These are phyloP conservation scores for Pseudogymnoascus pannorum DNA, from an alignment of 2,329 filamentous ascomycete genomes.

Conservation along the genomic window DNA sequence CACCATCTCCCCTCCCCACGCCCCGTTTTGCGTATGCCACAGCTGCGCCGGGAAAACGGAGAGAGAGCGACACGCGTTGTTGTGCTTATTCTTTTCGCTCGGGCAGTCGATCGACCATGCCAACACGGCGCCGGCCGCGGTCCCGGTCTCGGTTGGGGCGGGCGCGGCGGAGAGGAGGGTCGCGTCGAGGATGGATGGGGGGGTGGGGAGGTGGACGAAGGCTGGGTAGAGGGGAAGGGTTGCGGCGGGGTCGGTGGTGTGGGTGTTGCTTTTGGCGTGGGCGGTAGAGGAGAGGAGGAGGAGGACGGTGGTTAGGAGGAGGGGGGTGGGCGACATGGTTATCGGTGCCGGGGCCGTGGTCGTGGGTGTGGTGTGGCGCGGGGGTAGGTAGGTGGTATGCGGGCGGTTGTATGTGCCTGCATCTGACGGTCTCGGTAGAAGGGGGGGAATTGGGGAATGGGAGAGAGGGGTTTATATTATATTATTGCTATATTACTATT, in stretches of 20 bases:
- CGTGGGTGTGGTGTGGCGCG: slow-evolving; percentile 31
- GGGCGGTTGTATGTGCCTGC: background rate
- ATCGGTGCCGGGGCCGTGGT: slow-evolving; percentile 22
- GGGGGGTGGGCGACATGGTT: slow-evolving; percentile 32
- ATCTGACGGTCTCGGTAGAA: background rate
- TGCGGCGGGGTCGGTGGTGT: slow-evolving; percentile 24
- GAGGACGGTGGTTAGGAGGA: slow-evolving; percentile 30
- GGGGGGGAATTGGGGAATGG: background rate
- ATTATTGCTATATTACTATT: too few species aligned
- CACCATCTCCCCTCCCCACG: background rate
- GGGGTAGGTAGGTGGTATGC: slow-evolving; percentile 29
- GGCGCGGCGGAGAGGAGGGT: background rate
- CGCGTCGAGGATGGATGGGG: background rate
- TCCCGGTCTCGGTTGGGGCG: background rate
- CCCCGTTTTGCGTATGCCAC: background rate
- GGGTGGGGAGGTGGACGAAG: slow-evolving; percentile 26
- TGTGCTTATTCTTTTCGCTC: background rate
- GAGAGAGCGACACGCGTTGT: background rate
- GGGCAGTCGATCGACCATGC: background rate
- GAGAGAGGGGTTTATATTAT: background rate
- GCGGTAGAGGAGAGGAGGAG: slow-evolving; percentile 33
- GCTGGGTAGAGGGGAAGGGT: slow-evolving; percentile 38
- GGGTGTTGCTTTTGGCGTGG: slow-evolving; percentile 32
- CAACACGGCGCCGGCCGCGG: background rate
- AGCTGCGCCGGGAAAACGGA: background rate